phyloP scores from a whole-genome alignment of 2,329 filamentous ascomycete genomes.

The Neonectria coccinea region DNA sequence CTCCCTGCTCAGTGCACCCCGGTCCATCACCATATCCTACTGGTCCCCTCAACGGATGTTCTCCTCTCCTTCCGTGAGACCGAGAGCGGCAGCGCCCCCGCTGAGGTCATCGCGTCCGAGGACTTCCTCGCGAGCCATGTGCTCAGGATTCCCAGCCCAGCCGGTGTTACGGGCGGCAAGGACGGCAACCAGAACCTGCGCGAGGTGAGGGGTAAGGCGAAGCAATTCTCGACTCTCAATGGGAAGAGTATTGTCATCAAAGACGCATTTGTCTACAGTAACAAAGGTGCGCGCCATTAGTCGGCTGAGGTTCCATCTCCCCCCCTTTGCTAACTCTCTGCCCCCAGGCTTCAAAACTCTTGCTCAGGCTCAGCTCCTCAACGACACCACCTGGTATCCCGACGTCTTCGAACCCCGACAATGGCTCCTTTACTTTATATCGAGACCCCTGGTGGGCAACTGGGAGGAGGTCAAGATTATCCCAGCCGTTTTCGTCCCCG shows the following conservation, averaged over 20 bases:
- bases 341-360: conserved; percentile 85
- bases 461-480: conserved; percentile 81
- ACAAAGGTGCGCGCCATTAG: conserved; percentile 77
- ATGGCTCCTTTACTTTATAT: conserved; percentile 98
- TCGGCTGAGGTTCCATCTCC: neutral
- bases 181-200: conserved; percentile 74
- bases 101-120: conserved; percentile 87
- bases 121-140: conserved; percentile 98
- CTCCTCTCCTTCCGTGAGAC: conserved; percentile 88
- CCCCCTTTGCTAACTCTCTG: conserved; percentile 39
- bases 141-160: conserved; percentile 78
- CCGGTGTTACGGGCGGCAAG: conserved; percentile 64
- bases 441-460: conserved; percentile 84
- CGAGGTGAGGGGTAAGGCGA: conserved; percentile 91
- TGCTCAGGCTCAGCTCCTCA: conserved; percentile 87
- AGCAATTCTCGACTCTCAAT: conserved; percentile 93
- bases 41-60: conserved; percentile 93
- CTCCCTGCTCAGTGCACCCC: conserved; percentile 92
- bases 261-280: conserved; percentile 91
- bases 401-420: conserved; percentile 89
- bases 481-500: conserved; percentile 70
- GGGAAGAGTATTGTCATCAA: conserved; percentile 94
- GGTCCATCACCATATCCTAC: conserved; percentile 89
- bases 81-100: conserved; percentile 81
- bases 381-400: conserved; percentile 88